Evolutionary conservation across 2,329 filamentous ascomycete species (phyloP).

Genomic region (Sclerotinia sclerotiorum): DNA sequence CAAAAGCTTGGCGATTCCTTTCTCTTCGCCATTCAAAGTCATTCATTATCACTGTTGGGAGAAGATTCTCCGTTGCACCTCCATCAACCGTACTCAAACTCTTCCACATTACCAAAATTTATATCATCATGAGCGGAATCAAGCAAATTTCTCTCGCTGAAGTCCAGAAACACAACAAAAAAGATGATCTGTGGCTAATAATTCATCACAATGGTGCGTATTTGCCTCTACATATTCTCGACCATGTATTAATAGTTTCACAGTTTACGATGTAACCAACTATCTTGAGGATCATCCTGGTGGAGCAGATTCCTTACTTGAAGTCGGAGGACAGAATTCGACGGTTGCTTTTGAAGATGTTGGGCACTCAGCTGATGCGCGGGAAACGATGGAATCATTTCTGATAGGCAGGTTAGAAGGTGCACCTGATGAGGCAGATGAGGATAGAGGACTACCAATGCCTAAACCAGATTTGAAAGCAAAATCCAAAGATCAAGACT

Average conservation of each 20-base stretch:
- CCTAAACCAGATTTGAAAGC: slow-evolving; percentile 24
- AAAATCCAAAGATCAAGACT: slow-evolving; percentile 21
- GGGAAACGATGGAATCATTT: slow-evolving; percentile 26
- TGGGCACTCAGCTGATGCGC: slow-evolving; percentile 63
- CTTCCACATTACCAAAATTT: background rate
- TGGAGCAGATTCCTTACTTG: slow-evolving; percentile 74
- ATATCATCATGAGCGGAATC: slow-evolving; percentile 23
- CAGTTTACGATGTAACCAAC: slow-evolving; percentile 59
- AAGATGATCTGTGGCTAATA: slow-evolving; percentile 53
- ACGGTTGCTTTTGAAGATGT: slow-evolving; percentile 81
- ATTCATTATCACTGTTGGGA: background rate
- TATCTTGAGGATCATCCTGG: slow-evolving; percentile 65
- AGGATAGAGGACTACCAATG: slow-evolving; percentile 21
- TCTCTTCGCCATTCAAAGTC: background rate
- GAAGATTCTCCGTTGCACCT: background rate
- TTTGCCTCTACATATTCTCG: background rate
- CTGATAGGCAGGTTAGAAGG: slow-evolving; percentile 26
- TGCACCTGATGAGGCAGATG: slow-evolving; percentile 23
- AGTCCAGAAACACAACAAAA: slow-evolving; percentile 51
- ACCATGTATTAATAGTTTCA: slow-evolving; percentile 8
- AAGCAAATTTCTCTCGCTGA: slow-evolving; percentile 40
- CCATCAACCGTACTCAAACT: background rate
- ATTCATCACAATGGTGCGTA: slow-evolving; percentile 55
- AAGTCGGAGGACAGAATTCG: slow-evolving; percentile 75
- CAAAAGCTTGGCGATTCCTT: background rate